Evolutionary conservation across 306 rosid species (phyloP), one percentile per base, ranked within the genome.

Genomic region (Dryas alaskensis): DNA sequence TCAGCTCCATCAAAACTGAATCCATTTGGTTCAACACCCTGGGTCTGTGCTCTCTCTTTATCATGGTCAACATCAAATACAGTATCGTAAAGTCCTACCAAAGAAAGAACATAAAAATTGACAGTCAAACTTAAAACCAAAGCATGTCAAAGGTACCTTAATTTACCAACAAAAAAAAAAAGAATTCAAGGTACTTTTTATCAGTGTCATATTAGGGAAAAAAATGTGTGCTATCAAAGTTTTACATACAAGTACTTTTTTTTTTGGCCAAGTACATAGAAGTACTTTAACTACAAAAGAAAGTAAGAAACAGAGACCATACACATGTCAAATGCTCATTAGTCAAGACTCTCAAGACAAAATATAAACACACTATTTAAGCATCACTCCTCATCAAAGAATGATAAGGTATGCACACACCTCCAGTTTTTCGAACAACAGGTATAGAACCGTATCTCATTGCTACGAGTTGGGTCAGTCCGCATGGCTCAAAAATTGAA

Each of bases 391-490:
- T 5, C 51, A 44, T 51, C 19, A 59, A 5, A 68, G 14, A 74
- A 2, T 45, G 37, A 62, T 14, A 12, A 22, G 57, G 16, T 52
- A 65, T 53, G 52, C 53, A 60, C 82, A 43, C 62, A 87, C 88
- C 91, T 82, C 99, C 99, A 49, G 99, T 95, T 87, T 90, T 95
- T 65, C 99, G 91, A 81, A 95, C 99, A 81, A 95, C 84, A 27
- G 99, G 92, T 72, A 95, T 85, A 48, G 98, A 90, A 75, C 99
- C 99, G 13, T 90, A 95, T 95, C 99, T 95, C 99, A 95, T 95
- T 57, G 99, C 98, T 45, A 72, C 83, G 80, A 95, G 99, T 80
- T 95, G 99, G 63, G 99, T 92, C 67, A 95, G 89, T 81, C 99
- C 99, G 73, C 99, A 95, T 49, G 99, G 99, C 87, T 95, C 99